Percentiles rank a stretch among this genome's conserved stretches.
These are phyloP conservation scores for Nicotiana sylvestris DNA, from an alignment of 257 asterid species.

Conservation along the genomic window DNA sequence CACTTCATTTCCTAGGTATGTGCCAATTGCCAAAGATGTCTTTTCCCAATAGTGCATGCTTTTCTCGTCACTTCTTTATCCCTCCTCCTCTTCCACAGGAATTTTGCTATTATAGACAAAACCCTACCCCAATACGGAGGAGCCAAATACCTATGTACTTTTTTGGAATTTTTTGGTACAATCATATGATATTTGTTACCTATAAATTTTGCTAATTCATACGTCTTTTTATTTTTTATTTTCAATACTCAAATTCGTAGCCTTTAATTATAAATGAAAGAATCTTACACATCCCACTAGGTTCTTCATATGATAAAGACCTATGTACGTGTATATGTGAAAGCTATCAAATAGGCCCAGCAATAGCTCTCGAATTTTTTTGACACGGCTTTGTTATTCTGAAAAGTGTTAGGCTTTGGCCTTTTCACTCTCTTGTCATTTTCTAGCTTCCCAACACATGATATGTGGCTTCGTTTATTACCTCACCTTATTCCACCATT, in stretches of 20 bases:
- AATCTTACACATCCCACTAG: no score
- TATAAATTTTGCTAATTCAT: no score
- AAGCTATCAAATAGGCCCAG: background rate
- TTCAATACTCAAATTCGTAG: no score
- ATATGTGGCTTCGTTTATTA: background rate
- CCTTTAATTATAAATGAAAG: no score
- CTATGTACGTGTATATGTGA: no score
- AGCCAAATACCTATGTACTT: background rate
- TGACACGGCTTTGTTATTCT: background rate
- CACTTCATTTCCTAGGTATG: conserved; percentile 5
- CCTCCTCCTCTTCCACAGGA: background rate
- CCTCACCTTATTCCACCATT: no score
- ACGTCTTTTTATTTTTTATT: no score
- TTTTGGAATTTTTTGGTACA: no score
- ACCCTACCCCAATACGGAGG: background rate
- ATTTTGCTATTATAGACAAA: background rate
- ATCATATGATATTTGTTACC: no score
- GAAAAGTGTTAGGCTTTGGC: background rate
- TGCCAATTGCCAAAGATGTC: conserved; percentile 27
- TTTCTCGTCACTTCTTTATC: background rate
- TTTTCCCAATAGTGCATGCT: conserved; percentile 6
- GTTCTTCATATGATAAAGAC: no score
- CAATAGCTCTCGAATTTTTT: background rate
- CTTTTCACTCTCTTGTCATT: background rate
- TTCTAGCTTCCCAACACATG: background rate